Evolutionary conservation across 352 stramenopile species (phyloP), one percentile per base, ranked within the genome.

Genomic region (Globisporangium lucens): DNA sequence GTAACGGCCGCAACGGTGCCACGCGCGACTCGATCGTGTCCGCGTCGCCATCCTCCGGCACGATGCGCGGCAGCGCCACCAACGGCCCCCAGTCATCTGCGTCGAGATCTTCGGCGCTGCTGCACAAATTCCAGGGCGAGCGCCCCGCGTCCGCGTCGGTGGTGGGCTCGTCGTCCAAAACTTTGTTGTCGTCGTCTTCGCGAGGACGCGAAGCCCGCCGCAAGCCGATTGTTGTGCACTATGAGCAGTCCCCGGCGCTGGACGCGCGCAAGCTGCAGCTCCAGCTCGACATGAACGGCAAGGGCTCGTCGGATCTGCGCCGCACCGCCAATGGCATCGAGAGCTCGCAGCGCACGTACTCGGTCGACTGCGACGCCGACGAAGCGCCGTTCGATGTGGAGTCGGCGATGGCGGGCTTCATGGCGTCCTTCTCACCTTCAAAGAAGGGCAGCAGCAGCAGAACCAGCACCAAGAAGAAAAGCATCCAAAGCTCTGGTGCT

Each of bases 181-280:
- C 15, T 24, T 20, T 69, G 36, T 71, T 63, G 20, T 65, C 73
- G 38, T 57, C 66, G 15, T 49, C 41, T 24, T 62, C 62, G 20
- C 69, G 70, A 17, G 27, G 77, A 13, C 72, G 67, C 15, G 51
- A 71, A 13, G 72, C 73, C 62, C 72, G 73, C 8, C 71, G 69
- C 52, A 73, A 76, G 6, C 69, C 78, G 3, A 71, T 75, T 53
- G 64, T 83, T 4, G 71, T 87, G 30, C 76, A 68, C 61, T 87
- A 84, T 60, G 46, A 51, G 22, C 61, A 49, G 33, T 41, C 51
- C 12, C 29, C 56, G 13, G 30, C 24, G 10, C 38, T 63, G 30
- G 58, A 63, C 35, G 24, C 38, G 24, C 24, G 6, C 13, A n/a
- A 41, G 4, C 56, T 61, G 56, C 30, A 41, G 2, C 56, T 47